These are phyloP conservation scores for Alliaria petiolata DNA, from an alignment of 345 rosid genomes.

Conservation along the genomic window DNA sequence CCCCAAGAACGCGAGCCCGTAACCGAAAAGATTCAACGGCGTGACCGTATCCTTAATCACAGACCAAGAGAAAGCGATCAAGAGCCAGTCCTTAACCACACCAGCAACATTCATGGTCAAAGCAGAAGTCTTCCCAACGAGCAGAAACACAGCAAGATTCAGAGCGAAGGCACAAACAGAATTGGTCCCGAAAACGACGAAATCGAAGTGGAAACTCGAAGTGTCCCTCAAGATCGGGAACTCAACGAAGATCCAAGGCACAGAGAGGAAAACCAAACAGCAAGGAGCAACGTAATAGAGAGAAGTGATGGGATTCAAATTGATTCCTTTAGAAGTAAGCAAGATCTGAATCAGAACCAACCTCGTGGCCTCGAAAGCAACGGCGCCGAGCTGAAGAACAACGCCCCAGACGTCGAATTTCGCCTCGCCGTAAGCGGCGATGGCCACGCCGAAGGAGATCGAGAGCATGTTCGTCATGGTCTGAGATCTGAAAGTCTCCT, in stretches of 20 bases:
- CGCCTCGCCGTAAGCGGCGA: constrained; percentile 98
- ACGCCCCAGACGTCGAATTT: constrained; percentile 88
- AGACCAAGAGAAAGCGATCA: constrained; percentile 96
- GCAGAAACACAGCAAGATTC: constrained; percentile 92
- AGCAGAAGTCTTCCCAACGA: constrained; percentile 95
- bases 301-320: constrained; percentile 80
- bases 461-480: constrained; percentile 89
- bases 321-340: constrained; percentile 83
- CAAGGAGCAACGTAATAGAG: constrained; percentile 91
- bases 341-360: constrained; percentile 91
- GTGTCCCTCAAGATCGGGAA: constrained; percentile 60
- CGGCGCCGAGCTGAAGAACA: constrained; percentile 82
- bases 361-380: constrained; percentile 87
- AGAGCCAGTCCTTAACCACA: constrained; percentile 91
- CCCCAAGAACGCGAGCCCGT: constrained; percentile 84
- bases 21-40: constrained; percentile 73
- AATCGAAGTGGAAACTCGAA: constrained; percentile 86
- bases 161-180: constrained; percentile 85
- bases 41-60: constrained; percentile 95
- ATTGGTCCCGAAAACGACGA: constrained; percentile 80
- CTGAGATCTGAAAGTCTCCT: constrained; percentile 57
- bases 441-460: constrained; percentile 49
- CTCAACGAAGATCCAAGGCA: constrained; percentile 96
- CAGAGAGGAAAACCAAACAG: constrained; percentile 62
- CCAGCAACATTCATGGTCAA: constrained; percentile 99